Base-by-base conservation (phyloP, 257 asterid species). In the Pogostemon cablin region DNA sequence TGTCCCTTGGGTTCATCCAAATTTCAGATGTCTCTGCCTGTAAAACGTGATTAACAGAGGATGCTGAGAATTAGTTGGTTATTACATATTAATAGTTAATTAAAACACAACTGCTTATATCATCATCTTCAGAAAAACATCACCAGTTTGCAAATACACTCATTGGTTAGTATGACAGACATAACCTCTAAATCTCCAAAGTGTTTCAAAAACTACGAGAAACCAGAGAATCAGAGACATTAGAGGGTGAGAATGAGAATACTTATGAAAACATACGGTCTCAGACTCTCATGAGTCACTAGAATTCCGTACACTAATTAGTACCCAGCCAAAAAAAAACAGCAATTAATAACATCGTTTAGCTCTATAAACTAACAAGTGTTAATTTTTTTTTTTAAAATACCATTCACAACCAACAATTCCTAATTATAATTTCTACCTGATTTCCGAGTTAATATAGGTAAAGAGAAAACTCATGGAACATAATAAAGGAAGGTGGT, bases 21-120 rank as follows among this genome's bases (percentile, higher is more conserved):
- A 95, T 84, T 71, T 91, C 99, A 15, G 99, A 87, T 53, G 99
- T 87, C 86, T 95, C 99, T 1, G 92, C 95, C 99, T 93, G 87
- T 35, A 32, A 6, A 41, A 58, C 42, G 58, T 43, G 20, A 58
- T 42, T 37, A 38, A 42, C n/a, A 11, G 41, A 66, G 32, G 7
- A 41, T 32, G 42, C 1, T 58, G 2, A 58, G 54, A 74, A 69
- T 25, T 7, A 63, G 53, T 11, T 41, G 37, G 37, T 48, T 44
- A 15, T 53, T 38, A 55, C 12, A 38, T 37, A 49, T 25, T 43
- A 11, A 9, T 54, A 25, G 32, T 25, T 25, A 25, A 25, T 25
- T 25, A 25, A 25, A 25, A 25, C 32, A 25, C 32, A 25, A 25
- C 32, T 25, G 32, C 32, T 25, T 25, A 25, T 25, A 1, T 25